Percentiles rank a stretch among this genome's conserved stretches.
Evolutionary conservation across 495 filamentous ascomycete genomes (phyloP).

Genomic region (Letharia lupina): DNA sequence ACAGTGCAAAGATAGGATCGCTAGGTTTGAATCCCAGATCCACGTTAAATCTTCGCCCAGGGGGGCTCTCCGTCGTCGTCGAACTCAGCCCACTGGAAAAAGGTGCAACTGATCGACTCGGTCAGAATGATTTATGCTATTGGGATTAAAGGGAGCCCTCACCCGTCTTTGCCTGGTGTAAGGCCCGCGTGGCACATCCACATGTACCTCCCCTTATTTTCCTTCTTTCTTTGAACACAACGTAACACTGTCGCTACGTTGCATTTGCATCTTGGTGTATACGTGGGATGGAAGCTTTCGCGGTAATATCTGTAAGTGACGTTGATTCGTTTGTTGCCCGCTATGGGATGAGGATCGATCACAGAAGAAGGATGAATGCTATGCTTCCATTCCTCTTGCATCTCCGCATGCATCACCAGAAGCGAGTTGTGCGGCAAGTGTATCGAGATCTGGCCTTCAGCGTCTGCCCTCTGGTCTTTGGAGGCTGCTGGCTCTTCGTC

Average conservation of each 20-base stretch:
- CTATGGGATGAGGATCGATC: slow-evolving; percentile 73
- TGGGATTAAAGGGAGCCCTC: slow-evolving; percentile 5
- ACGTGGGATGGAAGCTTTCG: slow-evolving; percentile 60
- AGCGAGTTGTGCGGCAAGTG: slow-evolving; percentile 91
- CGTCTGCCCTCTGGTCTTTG: slow-evolving; percentile 39
- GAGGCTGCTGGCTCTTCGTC: slow-evolving; percentile 28
- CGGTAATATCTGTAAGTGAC: slow-evolving; percentile 89
- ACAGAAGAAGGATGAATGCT: slow-evolving; percentile 61
- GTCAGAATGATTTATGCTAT: slow-evolving; percentile 5
- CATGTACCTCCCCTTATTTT: slow-evolving; percentile 70
- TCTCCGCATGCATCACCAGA: slow-evolving; percentile 89
- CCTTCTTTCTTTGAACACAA: slow-evolving; percentile 67
- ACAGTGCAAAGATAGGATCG: neutral
- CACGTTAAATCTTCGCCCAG: slow-evolving; percentile 38
- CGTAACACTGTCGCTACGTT: slow-evolving; percentile 62
- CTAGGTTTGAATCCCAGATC: neutral
- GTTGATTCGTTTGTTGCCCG: slow-evolving; percentile 76
- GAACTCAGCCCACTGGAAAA: slow-evolving; percentile 86
- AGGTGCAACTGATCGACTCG: slow-evolving; percentile 47
- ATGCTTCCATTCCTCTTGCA: slow-evolving; percentile 52
- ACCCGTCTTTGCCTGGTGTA: slow-evolving; percentile 61
- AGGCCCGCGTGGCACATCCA: slow-evolving; percentile 87
- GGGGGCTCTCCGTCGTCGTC: slow-evolving; percentile 76
- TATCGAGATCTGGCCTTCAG: slow-evolving; percentile 78
- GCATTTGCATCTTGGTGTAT: slow-evolving; percentile 54